These are phyloP conservation scores for Eucalyptus cladocalyx DNA, from an alignment of 345 rosid species.

Conservation along the genomic window DNA sequence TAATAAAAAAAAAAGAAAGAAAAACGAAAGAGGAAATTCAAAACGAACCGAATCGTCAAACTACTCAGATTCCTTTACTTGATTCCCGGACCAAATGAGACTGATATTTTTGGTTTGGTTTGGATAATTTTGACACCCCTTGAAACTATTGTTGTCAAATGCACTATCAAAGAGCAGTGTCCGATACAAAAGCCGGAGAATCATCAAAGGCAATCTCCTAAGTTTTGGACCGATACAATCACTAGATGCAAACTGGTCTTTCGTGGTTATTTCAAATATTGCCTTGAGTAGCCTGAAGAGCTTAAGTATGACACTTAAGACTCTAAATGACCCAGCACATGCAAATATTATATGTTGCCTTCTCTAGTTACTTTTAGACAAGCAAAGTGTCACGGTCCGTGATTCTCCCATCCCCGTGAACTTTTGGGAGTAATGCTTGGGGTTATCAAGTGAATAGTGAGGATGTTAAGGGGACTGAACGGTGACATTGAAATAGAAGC, in stretches of 20 bases:
- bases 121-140: too few relatives aligned
- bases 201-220: slow-evolving; percentile 23
- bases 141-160: slow-evolving; percentile 1
- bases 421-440: too few relatives aligned
- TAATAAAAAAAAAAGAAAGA: rapidly evolving
- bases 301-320: slow-evolving; percentile 8
- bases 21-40: too few relatives aligned
- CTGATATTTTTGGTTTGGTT: too few relatives aligned
- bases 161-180: slow-evolving; percentile 32
- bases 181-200: slow-evolving; percentile 27
- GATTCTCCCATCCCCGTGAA: too few relatives aligned
- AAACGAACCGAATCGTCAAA: too few relatives aligned
- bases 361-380: background rate
- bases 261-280: slow-evolving; percentile 32
- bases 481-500: too few relatives aligned
- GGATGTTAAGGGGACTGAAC: too few relatives aligned
- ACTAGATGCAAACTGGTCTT: slow-evolving; percentile 2
- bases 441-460: too few relatives aligned
- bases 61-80: too few relatives aligned
- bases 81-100: too few relatives aligned
- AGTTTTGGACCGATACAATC: background rate
- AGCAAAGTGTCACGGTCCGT: too few relatives aligned
- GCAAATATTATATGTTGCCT: slow-evolving; percentile 10
- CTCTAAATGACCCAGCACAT: slow-evolving; percentile 25
- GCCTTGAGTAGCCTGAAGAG: slow-evolving; percentile 23